These are phyloP conservation scores for Linum tenue DNA, from an alignment of 345 rosid genomes.

Conservation along the genomic window DNA sequence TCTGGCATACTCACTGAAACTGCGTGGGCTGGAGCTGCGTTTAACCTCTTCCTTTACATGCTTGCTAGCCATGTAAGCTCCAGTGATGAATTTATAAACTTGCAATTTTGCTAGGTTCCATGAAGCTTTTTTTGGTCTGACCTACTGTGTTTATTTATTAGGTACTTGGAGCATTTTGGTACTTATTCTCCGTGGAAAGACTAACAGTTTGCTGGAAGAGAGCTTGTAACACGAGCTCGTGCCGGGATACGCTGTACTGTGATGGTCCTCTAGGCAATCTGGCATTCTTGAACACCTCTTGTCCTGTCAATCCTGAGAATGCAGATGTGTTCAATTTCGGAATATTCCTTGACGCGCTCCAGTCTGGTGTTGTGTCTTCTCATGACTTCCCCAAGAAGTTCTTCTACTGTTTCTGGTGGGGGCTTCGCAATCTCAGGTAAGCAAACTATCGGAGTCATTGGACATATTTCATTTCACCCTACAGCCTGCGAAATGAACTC, in stretches of 20 bases:
- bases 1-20: conserved; percentile 68
- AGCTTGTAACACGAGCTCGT: conserved; percentile 28
- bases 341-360: conserved; percentile 25
- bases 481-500: too few relatives aligned
- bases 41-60: conserved; percentile 74
- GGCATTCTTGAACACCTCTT: conserved; percentile 11
- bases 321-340: conserved; percentile 21
- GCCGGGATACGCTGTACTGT: not conserved
- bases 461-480: too few relatives aligned
- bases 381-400: conserved; percentile 23
- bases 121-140: not conserved
- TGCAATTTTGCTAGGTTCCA: not conserved
- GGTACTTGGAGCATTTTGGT: conserved; percentile 77
- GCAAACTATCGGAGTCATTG: not conserved
- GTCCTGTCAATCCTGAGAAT: conserved; percentile 19
- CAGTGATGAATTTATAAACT: not conserved
- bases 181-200: conserved; percentile 59
- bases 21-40: conserved; percentile 80
- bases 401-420: conserved; percentile 34
- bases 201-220: conserved; percentile 45
- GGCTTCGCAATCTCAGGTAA: conserved; percentile 33
- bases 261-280: not conserved
- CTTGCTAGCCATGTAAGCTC: conserved; percentile 79
- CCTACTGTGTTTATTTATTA: conserved; percentile 13
- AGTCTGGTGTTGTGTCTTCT: conserved; percentile 27